Evolutionary conservation across 2,329 filamentous ascomycete species (phyloP).

Genomic region (Monosporascus sp.): DNA sequence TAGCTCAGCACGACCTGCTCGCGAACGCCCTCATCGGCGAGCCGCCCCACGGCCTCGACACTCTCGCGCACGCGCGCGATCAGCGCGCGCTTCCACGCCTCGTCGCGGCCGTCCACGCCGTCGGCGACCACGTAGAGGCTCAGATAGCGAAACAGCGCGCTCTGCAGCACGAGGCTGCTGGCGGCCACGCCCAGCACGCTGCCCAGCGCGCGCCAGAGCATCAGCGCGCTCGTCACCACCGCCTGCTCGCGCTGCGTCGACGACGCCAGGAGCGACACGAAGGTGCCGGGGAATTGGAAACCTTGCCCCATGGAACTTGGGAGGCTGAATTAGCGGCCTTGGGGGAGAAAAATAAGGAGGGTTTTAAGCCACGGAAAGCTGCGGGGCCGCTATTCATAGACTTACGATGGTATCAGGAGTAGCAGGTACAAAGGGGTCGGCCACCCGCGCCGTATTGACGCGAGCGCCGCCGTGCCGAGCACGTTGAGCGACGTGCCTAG

Average conservation of each 20-base stretch:
- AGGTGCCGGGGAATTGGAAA: constrained; percentile 59
- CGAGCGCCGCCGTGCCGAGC: constrained; percentile 46
- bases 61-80: constrained; percentile 47
- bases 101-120: constrained; percentile 24
- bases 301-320: constrained; percentile 48
- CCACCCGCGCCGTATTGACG: constrained; percentile 45
- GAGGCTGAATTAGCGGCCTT: too few species aligned
- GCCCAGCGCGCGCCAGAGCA: constrained; percentile 67
- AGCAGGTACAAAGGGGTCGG: constrained; percentile 50
- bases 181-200: constrained; percentile 68
- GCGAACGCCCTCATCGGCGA: constrained; percentile 36
- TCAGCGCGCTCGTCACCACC: constrained; percentile 64
- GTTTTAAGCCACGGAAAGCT: too few species aligned
- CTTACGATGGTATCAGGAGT: constrained; percentile 47
- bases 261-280: constrained; percentile 58
- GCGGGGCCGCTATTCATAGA: too few species aligned
- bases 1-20: constrained; percentile 54
- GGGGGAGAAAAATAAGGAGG: too few species aligned
- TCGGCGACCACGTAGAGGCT: constrained; percentile 45
- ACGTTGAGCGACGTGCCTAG: constrained; percentile 45
- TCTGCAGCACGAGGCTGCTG: constrained; percentile 70
- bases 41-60: constrained; percentile 46
- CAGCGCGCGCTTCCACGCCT: constrained; percentile 52
- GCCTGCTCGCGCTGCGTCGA: constrained; percentile 59
- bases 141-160: constrained; percentile 59